Percentiles rank a stretch among this genome's conserved stretches.
Evolutionary conservation across 192 early-diverging fungal genomes (phyloP).

Genomic region (Coemansia sp.): DNA sequence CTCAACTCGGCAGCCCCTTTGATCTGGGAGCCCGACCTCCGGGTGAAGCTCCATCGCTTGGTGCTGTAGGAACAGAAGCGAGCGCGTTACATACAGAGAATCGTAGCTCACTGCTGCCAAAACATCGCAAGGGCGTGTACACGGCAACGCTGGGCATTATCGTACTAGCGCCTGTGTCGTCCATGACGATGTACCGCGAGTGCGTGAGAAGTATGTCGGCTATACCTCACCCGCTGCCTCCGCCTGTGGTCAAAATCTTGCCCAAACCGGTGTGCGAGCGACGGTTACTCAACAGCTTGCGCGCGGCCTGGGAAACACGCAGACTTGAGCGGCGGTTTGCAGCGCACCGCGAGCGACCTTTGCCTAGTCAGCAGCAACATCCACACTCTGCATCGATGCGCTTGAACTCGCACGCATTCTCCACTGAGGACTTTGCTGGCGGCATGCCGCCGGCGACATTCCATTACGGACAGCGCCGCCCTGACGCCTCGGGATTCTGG

Average conservation of each 20-base stretch:
- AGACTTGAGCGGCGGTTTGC: constrained; percentile 17
- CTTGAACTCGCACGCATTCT: not conserved
- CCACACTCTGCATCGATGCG: not conserved
- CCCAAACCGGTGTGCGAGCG: constrained; percentile 41
- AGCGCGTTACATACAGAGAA: not conserved
- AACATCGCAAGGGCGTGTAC: constrained; percentile 20
- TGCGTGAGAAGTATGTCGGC: constrained; percentile 20
- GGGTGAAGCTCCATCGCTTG: not conserved
- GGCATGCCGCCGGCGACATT: not conserved
- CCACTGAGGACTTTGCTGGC: not conserved
- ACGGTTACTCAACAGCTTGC: constrained; percentile 32
- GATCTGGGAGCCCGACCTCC: not conserved
- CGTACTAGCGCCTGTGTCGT: constrained; percentile 28
- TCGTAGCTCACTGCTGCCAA: constrained; percentile 7
- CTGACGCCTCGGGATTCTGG: constrained; percentile 7
- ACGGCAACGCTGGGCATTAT: constrained; percentile 43
- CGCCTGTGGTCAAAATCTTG: constrained; percentile 42
- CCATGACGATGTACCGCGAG: constrained; percentile 17
- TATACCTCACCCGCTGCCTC: constrained; percentile 43
- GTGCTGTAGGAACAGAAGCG: not conserved
- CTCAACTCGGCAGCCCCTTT: constrained; percentile 9
- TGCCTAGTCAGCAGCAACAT: constrained; percentile 2
- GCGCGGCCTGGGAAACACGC: constrained; percentile 31
- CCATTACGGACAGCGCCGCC: constrained; percentile 13
- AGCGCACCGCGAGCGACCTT: not conserved